These are phyloP conservation scores for Metarhizium album DNA, from an alignment of 2,329 filamentous ascomycete genomes.

Conservation along the genomic window DNA sequence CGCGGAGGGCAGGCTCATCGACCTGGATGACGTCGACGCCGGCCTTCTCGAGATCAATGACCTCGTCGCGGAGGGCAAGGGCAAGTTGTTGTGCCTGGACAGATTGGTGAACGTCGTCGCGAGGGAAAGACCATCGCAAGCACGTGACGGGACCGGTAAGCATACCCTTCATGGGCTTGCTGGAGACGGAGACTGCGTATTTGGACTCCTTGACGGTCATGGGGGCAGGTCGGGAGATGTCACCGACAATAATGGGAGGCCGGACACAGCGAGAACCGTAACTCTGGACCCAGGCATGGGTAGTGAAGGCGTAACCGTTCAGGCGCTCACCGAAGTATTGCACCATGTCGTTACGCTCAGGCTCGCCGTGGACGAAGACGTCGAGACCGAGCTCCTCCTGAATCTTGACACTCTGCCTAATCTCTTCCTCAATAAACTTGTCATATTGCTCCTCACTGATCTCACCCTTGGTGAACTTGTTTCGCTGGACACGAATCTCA, in stretches of 20 bases:
- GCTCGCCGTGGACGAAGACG: conserved; percentile 96
- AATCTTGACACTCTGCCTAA: conserved; percentile 86
- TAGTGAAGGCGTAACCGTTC: conserved; percentile 96
- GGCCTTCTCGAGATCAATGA: conserved; percentile 92
- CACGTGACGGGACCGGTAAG: conserved; percentile 98
- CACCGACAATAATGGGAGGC: conserved; percentile 95
- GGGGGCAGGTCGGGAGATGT: conserved; percentile 89
- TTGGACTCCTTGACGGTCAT: conserved; percentile 99
- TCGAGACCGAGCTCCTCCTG: conserved; percentile 97
- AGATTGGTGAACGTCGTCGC: conserved; percentile 98
- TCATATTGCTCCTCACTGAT: conserved; percentile 90
- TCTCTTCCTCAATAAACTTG: conserved; percentile 99
- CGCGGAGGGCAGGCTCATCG: conserved; percentile 96
- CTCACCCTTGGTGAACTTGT: conserved; percentile 98
- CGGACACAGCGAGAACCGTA: conserved; percentile 98
- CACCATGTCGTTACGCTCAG: conserved; percentile 99
- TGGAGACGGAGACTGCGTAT: conserved; percentile 90
- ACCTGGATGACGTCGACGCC: conserved; percentile 98
- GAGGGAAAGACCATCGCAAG: conserved; percentile 98
- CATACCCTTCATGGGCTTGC: conserved; percentile 99
- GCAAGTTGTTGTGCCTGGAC: conserved; percentile 98
- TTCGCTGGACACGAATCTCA: conserved; percentile 92
- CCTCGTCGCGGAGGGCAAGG: conserved; percentile 95
- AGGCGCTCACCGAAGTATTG: conserved; percentile 99
- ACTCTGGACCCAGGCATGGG: conserved; percentile 96